A percentile compares a stretch with the other conserved stretches of the same genome.
phyloP scores from a whole-genome alignment of 257 asterid species.

The Solanum raphanifolium region DNA sequence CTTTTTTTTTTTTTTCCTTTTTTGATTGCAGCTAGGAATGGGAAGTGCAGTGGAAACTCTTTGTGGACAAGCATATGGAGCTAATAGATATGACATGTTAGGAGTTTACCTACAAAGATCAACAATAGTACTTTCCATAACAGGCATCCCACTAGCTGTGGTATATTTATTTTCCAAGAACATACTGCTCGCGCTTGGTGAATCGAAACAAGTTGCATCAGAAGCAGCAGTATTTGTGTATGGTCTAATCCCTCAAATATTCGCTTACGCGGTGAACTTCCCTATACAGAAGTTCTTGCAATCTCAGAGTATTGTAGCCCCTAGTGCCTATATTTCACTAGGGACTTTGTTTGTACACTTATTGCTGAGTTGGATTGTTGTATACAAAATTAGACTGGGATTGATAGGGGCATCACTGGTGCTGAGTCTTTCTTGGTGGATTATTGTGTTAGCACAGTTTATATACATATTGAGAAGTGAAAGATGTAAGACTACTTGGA shows the following conservation, averaged over 20 bases:
- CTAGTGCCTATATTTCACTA: slow-evolving; percentile 23
- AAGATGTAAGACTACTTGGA: slow-evolving; percentile 19
- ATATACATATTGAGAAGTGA: slow-evolving; percentile 20
- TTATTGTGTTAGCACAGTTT: slow-evolving; percentile 21
- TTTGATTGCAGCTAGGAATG: slow-evolving; percentile 21
- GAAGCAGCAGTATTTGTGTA: slow-evolving; percentile 19
- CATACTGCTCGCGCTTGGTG: slow-evolving; percentile 15
- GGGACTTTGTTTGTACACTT: slow-evolving; percentile 15
- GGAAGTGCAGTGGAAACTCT: slow-evolving; percentile 37
- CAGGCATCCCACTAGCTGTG: slow-evolving; percentile 12
- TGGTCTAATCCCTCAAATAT: slow-evolving; percentile 26
- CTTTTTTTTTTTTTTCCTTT: background rate
- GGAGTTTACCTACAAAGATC: slow-evolving; percentile 27
- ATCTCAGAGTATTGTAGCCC: slow-evolving; percentile 24
- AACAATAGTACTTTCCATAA: slow-evolving; percentile 9
- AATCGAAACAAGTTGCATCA: slow-evolving; percentile 12
- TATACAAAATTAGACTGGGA: slow-evolving; percentile 22
- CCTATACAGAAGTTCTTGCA: slow-evolving; percentile 31
- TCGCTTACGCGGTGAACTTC: slow-evolving; percentile 26
- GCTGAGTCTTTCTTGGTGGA: slow-evolving; percentile 29
- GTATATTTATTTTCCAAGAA: slow-evolving; percentile 13
- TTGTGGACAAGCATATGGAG: slow-evolving; percentile 34
- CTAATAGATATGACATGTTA: slow-evolving; percentile 12
- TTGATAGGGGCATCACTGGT: slow-evolving; percentile 21
- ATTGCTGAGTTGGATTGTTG: slow-evolving; percentile 19